Conservation (phyloP, 148 eudicot genomes). For the Amaranthus palmeri region DNA sequence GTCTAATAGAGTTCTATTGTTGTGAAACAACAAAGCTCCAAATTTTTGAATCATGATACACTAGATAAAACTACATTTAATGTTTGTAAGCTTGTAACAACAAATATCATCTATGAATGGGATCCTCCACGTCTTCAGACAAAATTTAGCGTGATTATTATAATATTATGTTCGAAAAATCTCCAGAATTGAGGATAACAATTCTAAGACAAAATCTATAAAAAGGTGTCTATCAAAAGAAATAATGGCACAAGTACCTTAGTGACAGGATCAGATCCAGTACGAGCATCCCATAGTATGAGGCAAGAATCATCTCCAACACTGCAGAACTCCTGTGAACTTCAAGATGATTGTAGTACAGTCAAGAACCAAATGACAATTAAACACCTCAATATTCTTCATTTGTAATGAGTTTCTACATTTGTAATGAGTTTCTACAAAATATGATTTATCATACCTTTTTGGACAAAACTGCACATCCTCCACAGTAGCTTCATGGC, state of each 20-base stretch:
- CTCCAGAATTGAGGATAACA: no score
- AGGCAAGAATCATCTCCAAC: conserved; percentile 99
- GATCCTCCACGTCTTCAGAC: no score
- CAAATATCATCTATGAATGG: no score
- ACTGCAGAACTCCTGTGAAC: conserved; percentile 95
- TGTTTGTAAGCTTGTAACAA: no score
- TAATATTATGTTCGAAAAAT: no score
- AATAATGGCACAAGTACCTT: conserved; percentile 47
- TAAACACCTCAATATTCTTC: neutral
- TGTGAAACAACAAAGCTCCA: no score
- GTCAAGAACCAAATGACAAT: conserved; percentile 23
- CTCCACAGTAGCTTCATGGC: conserved; percentile 91
- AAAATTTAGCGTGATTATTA: no score
- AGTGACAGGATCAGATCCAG: conserved; percentile 55
- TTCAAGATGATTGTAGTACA: conserved; percentile 35
- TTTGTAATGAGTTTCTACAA: neutral
- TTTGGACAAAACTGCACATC: conserved; percentile 97
- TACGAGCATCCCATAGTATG: conserved; percentile 93
- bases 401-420: neutral
- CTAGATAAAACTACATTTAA: no score
- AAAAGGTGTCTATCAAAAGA: neutral
- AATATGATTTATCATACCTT: conserved; percentile 39
- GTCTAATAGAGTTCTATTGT: no score
- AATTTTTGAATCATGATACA: no score
- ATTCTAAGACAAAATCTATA: no score